Evolutionary conservation across 768 basidiomycete genomes (phyloP).

Genomic region (Paxillus involutus): DNA sequence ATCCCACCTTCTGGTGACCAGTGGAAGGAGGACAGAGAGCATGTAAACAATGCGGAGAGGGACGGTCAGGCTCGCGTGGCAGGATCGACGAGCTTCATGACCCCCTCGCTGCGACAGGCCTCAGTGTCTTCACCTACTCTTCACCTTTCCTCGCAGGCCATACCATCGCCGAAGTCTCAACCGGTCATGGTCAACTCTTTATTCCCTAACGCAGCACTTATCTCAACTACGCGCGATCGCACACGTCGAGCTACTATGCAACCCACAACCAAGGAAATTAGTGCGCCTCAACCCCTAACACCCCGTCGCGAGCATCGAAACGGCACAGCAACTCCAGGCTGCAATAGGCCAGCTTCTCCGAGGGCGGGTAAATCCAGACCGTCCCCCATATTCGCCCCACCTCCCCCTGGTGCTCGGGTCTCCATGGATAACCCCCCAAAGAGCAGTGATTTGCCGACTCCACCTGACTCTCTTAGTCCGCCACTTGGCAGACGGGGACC

Average conservation of each 20-base stretch:
- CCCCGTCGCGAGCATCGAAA: slow-evolving; percentile 33
- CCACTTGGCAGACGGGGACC: slow-evolving; percentile 36
- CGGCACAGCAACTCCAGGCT: slow-evolving; percentile 21
- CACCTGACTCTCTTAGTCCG: slow-evolving; percentile 51
- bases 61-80: slow-evolving; percentile 45
- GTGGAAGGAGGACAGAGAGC: slow-evolving; percentile 23
- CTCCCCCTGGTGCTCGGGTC: slow-evolving; percentile 25
- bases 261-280: slow-evolving; percentile 38
- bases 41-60: slow-evolving; percentile 36
- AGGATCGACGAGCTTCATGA: slow-evolving; percentile 57
- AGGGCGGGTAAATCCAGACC: slow-evolving; percentile 33
- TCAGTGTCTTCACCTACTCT: slow-evolving; percentile 77
- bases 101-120: slow-evolving; percentile 66
- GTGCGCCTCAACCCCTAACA: slow-evolving; percentile 37
- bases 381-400: slow-evolving; percentile 30
- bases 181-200: slow-evolving; percentile 48
- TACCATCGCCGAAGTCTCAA: slow-evolving; percentile 54
- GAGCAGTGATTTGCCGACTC: slow-evolving; percentile 40
- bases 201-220: slow-evolving; percentile 43
- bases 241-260: slow-evolving; percentile 40
- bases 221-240: slow-evolving; percentile 48
- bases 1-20: slow-evolving; percentile 32
- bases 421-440: slow-evolving; percentile 37
- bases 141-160: slow-evolving; percentile 58
- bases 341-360: slow-evolving; percentile 30